Evolutionary conservation across 306 rosid species (phyloP), one percentile per base, ranked within the genome.

Genomic region (Rubus idaeus): DNA sequence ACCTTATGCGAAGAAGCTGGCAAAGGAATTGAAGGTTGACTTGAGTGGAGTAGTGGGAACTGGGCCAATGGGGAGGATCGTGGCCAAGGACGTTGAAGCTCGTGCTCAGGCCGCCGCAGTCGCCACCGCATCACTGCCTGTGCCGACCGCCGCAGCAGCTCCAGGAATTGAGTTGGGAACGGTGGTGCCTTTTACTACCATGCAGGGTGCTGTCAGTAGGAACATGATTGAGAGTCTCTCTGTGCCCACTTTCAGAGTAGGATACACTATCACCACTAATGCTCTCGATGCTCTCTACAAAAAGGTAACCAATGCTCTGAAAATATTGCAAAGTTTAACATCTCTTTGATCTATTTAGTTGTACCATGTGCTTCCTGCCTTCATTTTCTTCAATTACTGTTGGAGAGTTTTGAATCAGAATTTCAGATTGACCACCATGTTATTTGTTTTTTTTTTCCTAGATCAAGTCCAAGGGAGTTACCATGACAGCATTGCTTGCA

Each of bases 401-500:
- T 1, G 35, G 35, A 30, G 35, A 30, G 35, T 11, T 69, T 13
- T 21, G 17, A 75, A 50, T n/a, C n/a, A 41, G 42, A 18, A 42
- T 40, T 41, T 6, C 17, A 12, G 53, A 14, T 35, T 50, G 10
- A 39, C 50, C 50, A 11, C 50, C 76, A 14, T 51, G 41, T 60
- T 41, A 51, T 55, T 45, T 70, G 20, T 67, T 37, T 71, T 13
- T 74, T 21, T 64, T 71, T 80, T n/a, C n/a, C 53, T 78, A 92
- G 99, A 88, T 96, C 79, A 96, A 96, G 84, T 81, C 90, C 20
- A 96, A 96, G 89, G 99, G 99, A 82, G 99, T 96, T 77, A 96
- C 99, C 57, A 96, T 96, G 99, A 92, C 98, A 26, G 97, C 99
- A 56, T 87, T 96, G 89, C 98, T 96, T 82, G 99, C 98, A 46